Base-by-base conservation (phyloP, 2,329 filamentous ascomycete species). In the Pseudopithomyces maydicus region DNA sequence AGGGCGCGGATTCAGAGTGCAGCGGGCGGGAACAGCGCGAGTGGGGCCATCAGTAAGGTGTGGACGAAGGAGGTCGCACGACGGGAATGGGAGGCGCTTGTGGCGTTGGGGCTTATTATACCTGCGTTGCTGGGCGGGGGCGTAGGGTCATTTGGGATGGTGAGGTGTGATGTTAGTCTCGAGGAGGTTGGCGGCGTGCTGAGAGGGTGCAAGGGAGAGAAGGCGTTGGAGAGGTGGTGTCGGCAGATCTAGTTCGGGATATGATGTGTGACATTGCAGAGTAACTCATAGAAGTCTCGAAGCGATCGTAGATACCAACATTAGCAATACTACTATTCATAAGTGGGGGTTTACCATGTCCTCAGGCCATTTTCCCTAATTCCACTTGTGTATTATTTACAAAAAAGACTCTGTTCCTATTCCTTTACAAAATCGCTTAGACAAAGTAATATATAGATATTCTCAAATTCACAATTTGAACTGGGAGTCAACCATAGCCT, bases 1-100 rank as follows among this genome's bases (percentile, higher is more conserved):
- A 84, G 85, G 66, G 90, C 92, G 59, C 85, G 90, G 45, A 85
- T 92, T 33, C 89, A 91, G 76, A 87, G 86, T 15, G 85, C 87
- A 0, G 85, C 85, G 14, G 83, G 87, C 14, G 90, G 89, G 0
- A 81, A 90, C 70, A 77, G 88, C 20, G 88, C 88, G 1, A 78
- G 88, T 12, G 87, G 88, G 1, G 85, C 85, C 14, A 83, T 84
- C 20, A 70, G 66, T 2, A 85, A 90, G 59, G 85, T 92, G 11
- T 94, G 90, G 90, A 87, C 90, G 26, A 85, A 89, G 36, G 88
- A 88, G 11, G 87, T 93, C 2, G 90, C 90, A 15, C 82, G 85
- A 14, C 84, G 85, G 17, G 88, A 90, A 12, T 95, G 91, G 91
- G 90, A 93, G 76, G 83, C 85, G 36, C 77, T 95, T 57, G 83